A percentile compares a stretch with the other conserved stretches of the same genome.
Evolutionary conservation across 805 yeast species (phyloP).

Genomic region (Hanseniaspora valbyensis): DNA sequence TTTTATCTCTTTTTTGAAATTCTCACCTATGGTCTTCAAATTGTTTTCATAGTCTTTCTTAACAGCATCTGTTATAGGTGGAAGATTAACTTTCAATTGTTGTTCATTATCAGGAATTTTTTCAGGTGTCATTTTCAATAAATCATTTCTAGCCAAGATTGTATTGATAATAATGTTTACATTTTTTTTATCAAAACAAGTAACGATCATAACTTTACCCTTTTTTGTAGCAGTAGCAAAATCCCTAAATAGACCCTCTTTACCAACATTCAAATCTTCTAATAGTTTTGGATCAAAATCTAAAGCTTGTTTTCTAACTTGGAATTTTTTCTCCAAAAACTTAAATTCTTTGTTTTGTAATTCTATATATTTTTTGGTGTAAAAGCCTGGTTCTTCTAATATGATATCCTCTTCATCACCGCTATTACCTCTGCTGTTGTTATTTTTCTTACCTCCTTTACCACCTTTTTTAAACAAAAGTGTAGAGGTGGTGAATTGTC

Average conservation of each 20-base stretch:
- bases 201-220: slow-evolving; percentile 58
- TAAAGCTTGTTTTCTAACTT: slow-evolving; percentile 43
- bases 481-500: not conserved
- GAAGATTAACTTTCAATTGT: slow-evolving; percentile 59
- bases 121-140: slow-evolving; percentile 74
- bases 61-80: slow-evolving; percentile 50
- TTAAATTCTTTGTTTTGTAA: slow-evolving; percentile 41
- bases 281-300: slow-evolving; percentile 47
- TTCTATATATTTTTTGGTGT: slow-evolving; percentile 16
- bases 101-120: slow-evolving; percentile 62
- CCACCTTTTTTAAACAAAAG: slow-evolving; percentile 16
- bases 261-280: slow-evolving; percentile 44
- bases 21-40: not conserved
- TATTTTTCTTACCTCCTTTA: not conserved
- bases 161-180: slow-evolving; percentile 60
- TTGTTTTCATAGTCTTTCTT: not conserved
- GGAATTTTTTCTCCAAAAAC: slow-evolving; percentile 44
- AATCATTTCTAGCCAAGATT: slow-evolving; percentile 55
- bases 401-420: not conserved
- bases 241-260: slow-evolving; percentile 41
- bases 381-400: slow-evolving; percentile 1
- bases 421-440: too few relatives aligned
- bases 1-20: not conserved
- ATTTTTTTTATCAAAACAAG: slow-evolving; percentile 76
- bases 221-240: slow-evolving; percentile 63